These are phyloP conservation scores for Amanita brunnescens DNA, from an alignment of 768 basidiomycete species.

Conservation along the genomic window DNA sequence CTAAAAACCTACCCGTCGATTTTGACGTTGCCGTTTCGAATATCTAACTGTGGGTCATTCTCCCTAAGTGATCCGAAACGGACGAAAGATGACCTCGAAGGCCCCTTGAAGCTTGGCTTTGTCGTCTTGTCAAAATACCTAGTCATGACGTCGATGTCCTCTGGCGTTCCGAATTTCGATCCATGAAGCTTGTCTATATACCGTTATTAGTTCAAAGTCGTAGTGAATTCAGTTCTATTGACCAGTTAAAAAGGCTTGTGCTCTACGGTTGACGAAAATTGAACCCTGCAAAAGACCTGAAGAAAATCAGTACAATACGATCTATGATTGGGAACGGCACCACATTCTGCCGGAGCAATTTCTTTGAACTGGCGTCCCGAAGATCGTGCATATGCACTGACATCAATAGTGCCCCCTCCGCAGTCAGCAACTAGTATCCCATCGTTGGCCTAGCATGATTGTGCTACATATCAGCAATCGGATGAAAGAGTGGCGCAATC, in stretches of 20 bases:
- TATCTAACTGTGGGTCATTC: neutral
- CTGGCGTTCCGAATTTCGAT: neutral
- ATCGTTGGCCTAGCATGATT: neutral
- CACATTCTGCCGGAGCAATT: conserved; percentile 4
- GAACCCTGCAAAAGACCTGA: conserved; percentile 6
- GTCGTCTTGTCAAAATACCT: conserved; percentile 2
- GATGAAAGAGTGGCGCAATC: too few relatives aligned
- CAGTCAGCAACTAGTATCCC: conserved; percentile 1
- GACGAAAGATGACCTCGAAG: neutral
- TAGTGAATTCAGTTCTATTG: neutral
- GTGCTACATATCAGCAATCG: neutral
- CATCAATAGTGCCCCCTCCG: conserved; percentile 6
- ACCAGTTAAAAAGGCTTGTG: conserved; percentile 3
- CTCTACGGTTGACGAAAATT: conserved; percentile 2
- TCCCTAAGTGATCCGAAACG: neutral
- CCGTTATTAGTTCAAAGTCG: neutral
- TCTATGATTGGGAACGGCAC: neutral
- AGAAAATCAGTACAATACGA: neutral
- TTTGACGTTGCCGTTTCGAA: neutral
- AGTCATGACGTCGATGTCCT: neutral
- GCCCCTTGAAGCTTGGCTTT: neutral
- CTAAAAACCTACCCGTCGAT: neutral
- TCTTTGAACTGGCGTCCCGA: neutral
- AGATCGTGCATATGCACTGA: conserved; percentile 2
- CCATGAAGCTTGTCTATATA: neutral